A percentile compares a stretch with the other conserved stretches of the same genome.
These are phyloP conservation scores for Coniferiporia sulphurascens DNA, from an alignment of 1,284 basidiomycete species.

Conservation along the genomic window DNA sequence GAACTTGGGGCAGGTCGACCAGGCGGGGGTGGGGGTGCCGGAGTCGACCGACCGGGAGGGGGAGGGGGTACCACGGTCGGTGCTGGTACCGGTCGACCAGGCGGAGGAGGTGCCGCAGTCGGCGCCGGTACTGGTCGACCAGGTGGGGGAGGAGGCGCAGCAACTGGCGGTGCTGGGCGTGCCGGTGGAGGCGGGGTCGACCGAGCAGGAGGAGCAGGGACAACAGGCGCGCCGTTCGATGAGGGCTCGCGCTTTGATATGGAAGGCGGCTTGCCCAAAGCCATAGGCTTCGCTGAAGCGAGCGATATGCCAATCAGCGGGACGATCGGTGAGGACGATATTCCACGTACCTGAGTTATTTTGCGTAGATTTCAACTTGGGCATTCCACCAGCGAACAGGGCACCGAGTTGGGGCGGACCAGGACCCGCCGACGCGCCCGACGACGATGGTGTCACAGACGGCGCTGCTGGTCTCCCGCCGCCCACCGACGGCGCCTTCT, in stretches of 20 bases:
- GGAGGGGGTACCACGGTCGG: conserved; percentile 25
- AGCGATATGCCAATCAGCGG: conserved; percentile 11
- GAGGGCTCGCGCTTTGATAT: conserved; percentile 50
- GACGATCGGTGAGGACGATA: conserved; percentile 16
- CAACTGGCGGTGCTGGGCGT: conserved; percentile 24
- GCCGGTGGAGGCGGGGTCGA: conserved; percentile 24
- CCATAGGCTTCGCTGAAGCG: conserved; percentile 51
- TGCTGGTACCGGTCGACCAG: conserved; percentile 23
- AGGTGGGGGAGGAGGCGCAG: conserved; percentile 29
- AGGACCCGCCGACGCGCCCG: conserved; percentile 23
- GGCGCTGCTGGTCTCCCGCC: conserved; percentile 36
- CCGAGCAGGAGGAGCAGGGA: conserved; percentile 31
- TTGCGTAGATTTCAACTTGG: conserved; percentile 78
- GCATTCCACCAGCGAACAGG: conserved; percentile 87
- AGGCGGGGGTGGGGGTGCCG: conserved; percentile 22
- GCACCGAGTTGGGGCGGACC: conserved; percentile 79
- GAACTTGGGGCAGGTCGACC: conserved; percentile 26
- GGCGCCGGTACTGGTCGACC: conserved; percentile 24
- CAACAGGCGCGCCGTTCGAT: conserved; percentile 29
- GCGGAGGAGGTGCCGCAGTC: conserved; percentile 19
- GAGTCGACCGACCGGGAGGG: conserved; percentile 26
- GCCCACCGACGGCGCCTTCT: conserved; percentile 34
- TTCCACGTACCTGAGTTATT: conserved; percentile 46
- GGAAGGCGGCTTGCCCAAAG: conserved; percentile 61
- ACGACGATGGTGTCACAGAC: conserved; percentile 26